Conservation (phyloP, 768 basidiomycete species). For the Tulasnella sp. region DNA sequence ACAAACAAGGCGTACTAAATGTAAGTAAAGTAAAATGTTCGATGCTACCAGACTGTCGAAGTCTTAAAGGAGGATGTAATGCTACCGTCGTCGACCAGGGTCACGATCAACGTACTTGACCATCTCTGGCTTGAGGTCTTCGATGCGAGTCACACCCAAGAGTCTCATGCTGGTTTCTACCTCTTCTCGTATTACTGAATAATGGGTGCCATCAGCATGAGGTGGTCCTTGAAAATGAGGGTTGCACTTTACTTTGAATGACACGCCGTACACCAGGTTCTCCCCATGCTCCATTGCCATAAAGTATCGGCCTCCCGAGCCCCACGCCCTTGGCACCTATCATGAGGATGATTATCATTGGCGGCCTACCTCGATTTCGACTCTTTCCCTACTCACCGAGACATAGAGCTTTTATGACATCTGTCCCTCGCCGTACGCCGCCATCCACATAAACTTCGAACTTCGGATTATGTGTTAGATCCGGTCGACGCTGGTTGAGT, state of each 20-base stretch:
- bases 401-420: constrained; percentile 83
- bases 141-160: constrained; percentile 24
- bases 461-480: constrained; percentile 62
- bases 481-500: constrained; percentile 59
- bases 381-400: constrained; percentile 26
- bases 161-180: constrained; percentile 32
- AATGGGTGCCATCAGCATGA: not conserved
- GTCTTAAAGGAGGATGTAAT: not conserved
- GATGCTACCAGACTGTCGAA: not conserved
- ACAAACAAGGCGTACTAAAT: too few species aligned
- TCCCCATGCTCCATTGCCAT: constrained; percentile 25
- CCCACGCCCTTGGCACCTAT: constrained; percentile 28
- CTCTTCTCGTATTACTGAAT: constrained; percentile 32
- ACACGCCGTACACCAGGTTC: constrained; percentile 27
- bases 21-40: too few species aligned
- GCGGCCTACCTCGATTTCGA: not conserved
- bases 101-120: constrained; percentile 13
- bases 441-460: constrained; percentile 76
- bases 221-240: not conserved
- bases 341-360: not conserved
- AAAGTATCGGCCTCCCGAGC: constrained; percentile 30
- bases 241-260: constrained; percentile 3
- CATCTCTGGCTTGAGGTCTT: constrained; percentile 19
- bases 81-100: not conserved
- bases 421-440: constrained; percentile 70